Evolutionary conservation across 805 yeast genomes (phyloP).

Genomic region (Debaryomyces maramus): DNA sequence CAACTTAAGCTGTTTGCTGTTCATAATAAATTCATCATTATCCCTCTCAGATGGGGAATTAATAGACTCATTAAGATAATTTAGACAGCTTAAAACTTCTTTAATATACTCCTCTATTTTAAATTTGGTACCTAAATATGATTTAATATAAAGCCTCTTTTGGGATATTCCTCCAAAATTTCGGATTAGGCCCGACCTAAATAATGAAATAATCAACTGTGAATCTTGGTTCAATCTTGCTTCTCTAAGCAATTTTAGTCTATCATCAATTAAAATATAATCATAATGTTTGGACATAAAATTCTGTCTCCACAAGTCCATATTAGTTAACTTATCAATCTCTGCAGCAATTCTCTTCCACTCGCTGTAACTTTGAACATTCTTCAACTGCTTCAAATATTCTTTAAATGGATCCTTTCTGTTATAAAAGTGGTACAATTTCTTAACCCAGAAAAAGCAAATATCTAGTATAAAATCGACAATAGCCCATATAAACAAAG

Average conservation of each 20-base stretch:
- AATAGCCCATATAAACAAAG: conserved; percentile 41
- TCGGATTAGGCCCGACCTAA: conserved; percentile 80
- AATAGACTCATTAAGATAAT: conserved; percentile 52
- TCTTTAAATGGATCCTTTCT: conserved; percentile 47
- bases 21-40: conserved; percentile 38
- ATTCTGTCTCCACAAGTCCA: conserved; percentile 72
- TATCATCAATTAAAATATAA: conserved; percentile 74
- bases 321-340: conserved; percentile 48
- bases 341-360: conserved; percentile 61
- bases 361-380: conserved; percentile 61
- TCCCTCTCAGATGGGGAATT: conserved; percentile 25
- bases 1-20: conserved; percentile 56
- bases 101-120: conserved; percentile 83
- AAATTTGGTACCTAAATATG: conserved; percentile 85
- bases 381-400: conserved; percentile 48
- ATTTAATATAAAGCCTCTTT: conserved; percentile 71
- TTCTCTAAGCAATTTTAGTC: conserved; percentile 59
- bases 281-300: conserved; percentile 81
- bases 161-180: conserved; percentile 91
- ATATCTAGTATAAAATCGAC: conserved; percentile 46
- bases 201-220: conserved; percentile 56
- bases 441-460: conserved; percentile 47
- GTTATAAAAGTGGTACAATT: conserved; percentile 33
- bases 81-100: conserved; percentile 71
- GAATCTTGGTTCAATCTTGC: conserved; percentile 64